Evolutionary conservation across 1,139 yeast genomes (phyloP), one percentile per base, ranked within the genome.

Genomic region (Nakaseomyces sp.): DNA sequence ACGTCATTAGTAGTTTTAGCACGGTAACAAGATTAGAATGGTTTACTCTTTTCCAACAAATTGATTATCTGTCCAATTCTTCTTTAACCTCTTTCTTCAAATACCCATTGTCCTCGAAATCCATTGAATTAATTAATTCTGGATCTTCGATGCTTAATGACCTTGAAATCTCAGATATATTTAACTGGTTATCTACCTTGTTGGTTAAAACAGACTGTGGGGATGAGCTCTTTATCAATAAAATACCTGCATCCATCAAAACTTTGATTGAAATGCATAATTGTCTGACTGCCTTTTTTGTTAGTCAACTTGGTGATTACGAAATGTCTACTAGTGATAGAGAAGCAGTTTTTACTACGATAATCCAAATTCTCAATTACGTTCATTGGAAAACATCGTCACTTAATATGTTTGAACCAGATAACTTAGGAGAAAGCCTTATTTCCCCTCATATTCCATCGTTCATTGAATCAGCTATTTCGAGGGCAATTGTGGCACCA

Each of bases 401-500:
- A 16, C 60, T 74, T 30, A 80, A 77, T 48, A 70, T 81, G 44
- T 81, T 81, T 58, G 56, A 56, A 10, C 45, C 43, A 2, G 67
- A 64, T 0, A 63, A 62, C 5, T 4, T n/a, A 2, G 55, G 52
- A 4, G 47, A 52, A 15, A 50, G 46, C 20, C 38, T 49, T 3
- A 56, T 70, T 3, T 69, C 77, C 1, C 73, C 80, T 9, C 75
- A 74, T 48, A 78, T 89, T 20, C 96, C 97, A 1, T 82, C 95
- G 2, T 82, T 89, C 58, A 71, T 91, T 46, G 97, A 89, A 59
- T 73, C 89, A 5, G 89, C 95, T 5, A 70, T 89, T 32, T 70
- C 77, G 0, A 79, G 84, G 52, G 89, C 89, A 0, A 74, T 89
- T 19, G 69, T 86, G 40, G 72, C 89, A 1, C 95, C 96, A 0